Base-by-base conservation (phyloP, 176 grass and related monocot genomes). In the Dactylis glomerata region DNA sequence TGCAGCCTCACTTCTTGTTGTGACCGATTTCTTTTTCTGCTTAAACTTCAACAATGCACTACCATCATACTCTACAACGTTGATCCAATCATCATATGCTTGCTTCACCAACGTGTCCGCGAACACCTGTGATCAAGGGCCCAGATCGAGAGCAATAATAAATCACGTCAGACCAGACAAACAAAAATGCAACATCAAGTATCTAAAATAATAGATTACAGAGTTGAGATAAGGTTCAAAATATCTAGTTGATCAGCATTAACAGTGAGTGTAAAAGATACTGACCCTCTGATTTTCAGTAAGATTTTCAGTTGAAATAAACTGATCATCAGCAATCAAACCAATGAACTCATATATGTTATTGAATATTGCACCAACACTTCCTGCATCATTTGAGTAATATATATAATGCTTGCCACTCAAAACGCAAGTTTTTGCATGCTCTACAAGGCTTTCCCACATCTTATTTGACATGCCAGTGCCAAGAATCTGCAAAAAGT, bases 361-460 rank as follows among this genome's bases (percentile, higher is more conserved):
- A 88, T 90, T 97, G 89, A 97, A 97, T 68, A 97, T 88, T 38
- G 94, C 91, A 41, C 91, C 89, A 61, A 83, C 81, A 54, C 37
- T 92, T 87, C 76, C 86, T 51, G 89, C 61, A 40, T 93, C 79
- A 57, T 76, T 88, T 36, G 91, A 84, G 57, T 97, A 97, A 70
- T 93, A 97, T 88, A 97, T 90, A 78, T 97, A 97, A 74, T 93
- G 85, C 69, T 92, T 97, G 28, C 91, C 94, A 16, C 94, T 92
- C 82, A 97, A 85, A 75, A 94, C 89, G 11, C 94, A 97, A 28
- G 94, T 94, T 79, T 97, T 93, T 0, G 94, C 91, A 84, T 94
- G 94, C 87, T 97, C 94, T 33, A 97, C 82, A 55, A 97, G 94
- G 57, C 47, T 93, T 83, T 97, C 94, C 94, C 94, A 97, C 94